Conservation (phyloP, 83 land plant species). For the Picea abies region DNA sequence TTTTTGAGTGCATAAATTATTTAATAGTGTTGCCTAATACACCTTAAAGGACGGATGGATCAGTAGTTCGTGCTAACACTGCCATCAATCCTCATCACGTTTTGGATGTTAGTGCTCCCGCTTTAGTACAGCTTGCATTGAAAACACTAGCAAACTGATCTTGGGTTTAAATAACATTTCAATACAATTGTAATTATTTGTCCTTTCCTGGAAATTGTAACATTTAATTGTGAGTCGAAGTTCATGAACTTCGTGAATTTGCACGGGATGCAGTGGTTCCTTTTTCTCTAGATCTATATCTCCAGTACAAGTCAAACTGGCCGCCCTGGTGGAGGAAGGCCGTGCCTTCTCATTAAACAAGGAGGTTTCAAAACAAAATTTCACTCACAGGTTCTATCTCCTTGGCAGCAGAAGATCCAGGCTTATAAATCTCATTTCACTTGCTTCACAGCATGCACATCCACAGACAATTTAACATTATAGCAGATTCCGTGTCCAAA, state of each 20-base stretch:
- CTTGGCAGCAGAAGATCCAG: too few relatives aligned
- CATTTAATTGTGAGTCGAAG: too few relatives aligned
- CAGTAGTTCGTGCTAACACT: conserved; percentile 38
- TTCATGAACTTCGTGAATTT: conserved; percentile 44
- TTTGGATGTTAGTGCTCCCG: conserved; percentile 57
- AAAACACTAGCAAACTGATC: conserved; percentile 56
- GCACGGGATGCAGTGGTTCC: conserved; percentile 87
- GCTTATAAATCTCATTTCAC: too few relatives aligned
- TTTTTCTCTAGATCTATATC: conserved; percentile 34
- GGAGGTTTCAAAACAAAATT: conserved; percentile 22
- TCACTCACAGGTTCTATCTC: too few relatives aligned
- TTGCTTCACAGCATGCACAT: too few relatives aligned
- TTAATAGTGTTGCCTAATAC: conserved; percentile 62
- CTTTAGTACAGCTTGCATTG: conserved; percentile 87
- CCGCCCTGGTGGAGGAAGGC: conserved; percentile 67
- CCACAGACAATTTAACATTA: too few relatives aligned
- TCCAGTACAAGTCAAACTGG: conserved; percentile 37
- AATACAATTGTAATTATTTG: background rate
- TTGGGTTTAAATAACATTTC: background rate
- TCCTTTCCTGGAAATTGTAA: background rate
- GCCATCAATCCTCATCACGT: conserved; percentile 37
- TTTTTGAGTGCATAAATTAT: conserved; percentile 74
- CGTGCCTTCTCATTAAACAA: conserved; percentile 88
- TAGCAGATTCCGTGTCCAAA: too few relatives aligned
- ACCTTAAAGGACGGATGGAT: conserved; percentile 43